Evolutionary conservation across 2,329 filamentous ascomycete species (phyloP), one percentile per base, ranked within the genome.

Genomic region (Coccinonectria pachysandricola): DNA sequence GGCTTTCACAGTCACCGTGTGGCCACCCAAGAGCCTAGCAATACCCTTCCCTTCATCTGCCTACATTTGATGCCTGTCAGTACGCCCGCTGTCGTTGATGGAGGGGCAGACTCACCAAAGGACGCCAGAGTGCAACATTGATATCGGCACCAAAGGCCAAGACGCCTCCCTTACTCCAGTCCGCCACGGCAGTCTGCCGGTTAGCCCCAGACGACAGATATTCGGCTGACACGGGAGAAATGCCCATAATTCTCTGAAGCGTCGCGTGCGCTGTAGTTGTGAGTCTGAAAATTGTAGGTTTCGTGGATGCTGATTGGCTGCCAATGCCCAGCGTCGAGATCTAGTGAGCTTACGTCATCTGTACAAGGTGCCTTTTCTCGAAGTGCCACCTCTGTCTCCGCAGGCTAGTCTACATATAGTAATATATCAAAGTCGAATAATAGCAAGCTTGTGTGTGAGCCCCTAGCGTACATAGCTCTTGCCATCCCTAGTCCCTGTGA

Each of bases 141-240:
- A 78, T 76, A 55, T 92, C 84, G 7, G 87, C 79, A 16, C 91
- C 91, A 59, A 84, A 98, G 15, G 86, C 91, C 28, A 98, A 64
- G 22, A 86, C 52, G 7, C 80, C 82, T 37, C 68, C 59, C 12
- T 58, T 49, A 49, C 81, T 75, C 91, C 91, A 98, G 59, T 96
- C 88, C 15, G 88, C 87, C 15, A 85, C 82, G 10, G 79, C 77
- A 11, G 88, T 81, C 46, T 96, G 84, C 44, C 88, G 71, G 55
- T 96, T 98, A 23, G 85, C 88, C 34, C 91, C 91, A 36, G 79
- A 75, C 23, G 84, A 78, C 40, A 91, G 53, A 40, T 75, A 74
- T 36, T 64, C 57, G 37, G 60, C 48, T 15, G 53, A 54, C 15
- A 64, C 44, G 20, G 39, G 40, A 19, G 40, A 37, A 23, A 33